These are phyloP conservation scores for Jimgerdemannia lactiflua DNA, from an alignment of 192 early-diverging fungal species.

Conservation along the genomic window DNA sequence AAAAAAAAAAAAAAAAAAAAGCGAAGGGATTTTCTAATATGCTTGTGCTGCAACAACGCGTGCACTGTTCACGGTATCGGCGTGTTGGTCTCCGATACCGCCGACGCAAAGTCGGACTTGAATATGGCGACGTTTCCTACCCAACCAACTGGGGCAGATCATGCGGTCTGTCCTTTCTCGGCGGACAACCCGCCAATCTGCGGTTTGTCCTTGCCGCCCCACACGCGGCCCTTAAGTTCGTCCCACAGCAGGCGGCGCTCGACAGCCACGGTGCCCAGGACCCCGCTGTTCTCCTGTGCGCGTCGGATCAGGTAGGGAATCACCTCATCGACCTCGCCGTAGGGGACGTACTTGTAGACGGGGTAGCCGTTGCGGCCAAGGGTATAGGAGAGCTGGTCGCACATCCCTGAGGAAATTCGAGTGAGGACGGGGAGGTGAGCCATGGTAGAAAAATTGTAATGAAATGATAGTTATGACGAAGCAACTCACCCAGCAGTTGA, in stretches of 20 bases:
- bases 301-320: constrained; percentile 93
- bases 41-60: too few relatives aligned
- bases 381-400: constrained; percentile 82
- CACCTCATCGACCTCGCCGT: constrained; percentile 85
- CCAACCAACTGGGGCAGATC: too few relatives aligned
- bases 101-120: too few relatives aligned
- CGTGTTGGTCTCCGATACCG: too few relatives aligned
- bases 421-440: constrained; percentile 9
- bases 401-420: constrained; percentile 57
- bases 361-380: constrained; percentile 73
- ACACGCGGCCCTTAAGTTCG: constrained; percentile 50
- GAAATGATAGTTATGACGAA: not conserved
- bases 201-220: not conserved
- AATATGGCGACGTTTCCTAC: too few relatives aligned
- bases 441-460: not conserved
- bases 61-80: too few relatives aligned
- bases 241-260: constrained; percentile 58
- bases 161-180: too few relatives aligned
- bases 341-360: constrained; percentile 93
- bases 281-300: constrained; percentile 90
- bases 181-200: too few relatives aligned
- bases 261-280: constrained; percentile 48
- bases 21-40: too few relatives aligned
- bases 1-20: too few relatives aligned
- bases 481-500: constrained; percentile 65